Conservation (phyloP, 192 early-diverging fungal genomes). For the Allomyces macrogynus region DNA sequence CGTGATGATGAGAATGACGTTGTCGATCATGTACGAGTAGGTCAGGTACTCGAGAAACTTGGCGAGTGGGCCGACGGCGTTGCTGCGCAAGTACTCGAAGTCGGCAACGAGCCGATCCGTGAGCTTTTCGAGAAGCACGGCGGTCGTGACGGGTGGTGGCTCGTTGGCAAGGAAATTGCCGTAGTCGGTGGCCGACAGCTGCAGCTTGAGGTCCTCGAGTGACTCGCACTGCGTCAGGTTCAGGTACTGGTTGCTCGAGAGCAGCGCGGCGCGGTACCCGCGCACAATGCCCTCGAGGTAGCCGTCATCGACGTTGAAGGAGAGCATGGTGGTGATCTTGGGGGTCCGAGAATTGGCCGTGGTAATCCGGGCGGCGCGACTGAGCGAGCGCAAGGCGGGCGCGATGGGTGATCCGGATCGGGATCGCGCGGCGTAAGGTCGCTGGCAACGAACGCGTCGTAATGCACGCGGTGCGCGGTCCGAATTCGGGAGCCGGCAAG, state of each 20-base stretch:
- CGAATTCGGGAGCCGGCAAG: too few species aligned
- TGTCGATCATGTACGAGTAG: constrained; percentile 98
- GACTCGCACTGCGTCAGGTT: constrained; percentile 99
- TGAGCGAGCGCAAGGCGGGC: too few species aligned
- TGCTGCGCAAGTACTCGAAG: constrained; percentile 75
- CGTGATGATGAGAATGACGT: constrained; percentile 91
- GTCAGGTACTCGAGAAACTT: constrained; percentile 95
- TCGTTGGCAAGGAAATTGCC: constrained; percentile 85
- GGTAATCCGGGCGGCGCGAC: too few species aligned
- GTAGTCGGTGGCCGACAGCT: constrained; percentile 89
- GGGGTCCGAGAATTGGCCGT: too few species aligned
- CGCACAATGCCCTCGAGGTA: constrained; percentile 88
- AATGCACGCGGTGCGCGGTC: too few species aligned
- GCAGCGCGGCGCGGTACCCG: constrained; percentile 75
- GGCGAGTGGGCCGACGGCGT: constrained; percentile 61
- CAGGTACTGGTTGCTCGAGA: constrained; percentile 59
- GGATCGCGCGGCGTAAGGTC: too few species aligned
- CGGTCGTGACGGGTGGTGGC: constrained; percentile 82
- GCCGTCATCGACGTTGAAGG: constrained; percentile 76
- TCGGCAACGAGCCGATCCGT: constrained; percentile 76
- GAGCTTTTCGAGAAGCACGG: constrained; percentile 71
- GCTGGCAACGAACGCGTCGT: too few species aligned
- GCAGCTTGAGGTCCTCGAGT: constrained; percentile 88
- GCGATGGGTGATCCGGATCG: too few species aligned
- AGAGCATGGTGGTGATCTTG: constrained; percentile 2